Conservation (phyloP, 192 early-diverging fungal genomes). For the Tieghemiomyces parasiticus region DNA sequence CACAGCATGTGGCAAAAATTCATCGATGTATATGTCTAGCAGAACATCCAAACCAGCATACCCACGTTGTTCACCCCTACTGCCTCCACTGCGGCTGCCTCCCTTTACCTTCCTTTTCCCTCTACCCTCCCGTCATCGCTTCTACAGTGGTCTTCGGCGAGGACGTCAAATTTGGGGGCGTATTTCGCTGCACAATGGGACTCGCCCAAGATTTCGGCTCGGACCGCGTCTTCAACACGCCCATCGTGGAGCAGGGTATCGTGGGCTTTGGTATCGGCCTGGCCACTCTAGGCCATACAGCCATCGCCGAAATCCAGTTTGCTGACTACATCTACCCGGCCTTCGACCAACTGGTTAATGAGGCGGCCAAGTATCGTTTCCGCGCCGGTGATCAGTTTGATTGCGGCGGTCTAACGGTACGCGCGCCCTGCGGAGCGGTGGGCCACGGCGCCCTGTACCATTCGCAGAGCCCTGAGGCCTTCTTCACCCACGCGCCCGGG, state of each 20-base stretch:
- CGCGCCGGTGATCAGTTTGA: conserved; percentile 85
- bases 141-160: conserved; percentile 84
- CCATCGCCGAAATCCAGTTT: conserved; percentile 98
- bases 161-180: conserved; percentile 95
- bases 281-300: conserved; percentile 87
- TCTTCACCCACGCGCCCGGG: conserved; percentile 90
- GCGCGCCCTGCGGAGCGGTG: conserved; percentile 83
- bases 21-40: neutral
- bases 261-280: conserved; percentile 91
- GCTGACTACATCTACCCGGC: conserved; percentile 98
- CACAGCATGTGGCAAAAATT: neutral
- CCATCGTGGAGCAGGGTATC: conserved; percentile 89
- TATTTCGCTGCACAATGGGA: conserved; percentile 89
- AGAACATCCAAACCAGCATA: neutral
- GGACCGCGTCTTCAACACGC: conserved; percentile 94
- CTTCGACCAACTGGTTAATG: conserved; percentile 96
- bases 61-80: too few species aligned
- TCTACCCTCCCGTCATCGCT: too few species aligned
- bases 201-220: conserved; percentile 79
- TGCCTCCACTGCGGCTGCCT: too few species aligned
- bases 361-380: conserved; percentile 95
- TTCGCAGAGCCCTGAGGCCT: conserved; percentile 84
- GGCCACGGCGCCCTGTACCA: conserved; percentile 98
- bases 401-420: conserved; percentile 77
- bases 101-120: too few species aligned